Percentiles rank a stretch among this genome's conserved stretches.
phyloP scores from a whole-genome alignment of 768 basidiomycete genomes.

The Agaricus sinodeliciosus region DNA sequence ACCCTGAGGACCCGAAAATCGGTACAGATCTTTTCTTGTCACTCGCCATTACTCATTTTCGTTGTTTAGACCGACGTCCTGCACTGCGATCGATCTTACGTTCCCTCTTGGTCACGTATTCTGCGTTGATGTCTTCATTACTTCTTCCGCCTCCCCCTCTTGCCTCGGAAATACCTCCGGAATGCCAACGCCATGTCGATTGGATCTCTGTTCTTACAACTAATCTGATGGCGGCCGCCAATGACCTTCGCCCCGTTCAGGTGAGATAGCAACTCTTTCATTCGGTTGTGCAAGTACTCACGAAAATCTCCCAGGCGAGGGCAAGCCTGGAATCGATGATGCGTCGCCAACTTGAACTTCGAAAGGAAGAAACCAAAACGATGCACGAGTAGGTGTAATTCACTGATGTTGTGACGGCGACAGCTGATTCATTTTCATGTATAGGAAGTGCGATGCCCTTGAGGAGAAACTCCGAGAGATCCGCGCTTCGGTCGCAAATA shows the following conservation, averaged over 20 bases:
- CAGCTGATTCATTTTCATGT: background rate
- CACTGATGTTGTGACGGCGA: background rate
- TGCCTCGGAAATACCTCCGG: constrained; percentile 40
- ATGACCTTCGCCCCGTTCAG: constrained; percentile 86
- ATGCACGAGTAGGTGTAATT: constrained; percentile 55
- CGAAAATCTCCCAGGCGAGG: constrained; percentile 47
- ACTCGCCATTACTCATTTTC: background rate
- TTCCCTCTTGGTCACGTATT: constrained; percentile 77
- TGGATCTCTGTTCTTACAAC: constrained; percentile 79
- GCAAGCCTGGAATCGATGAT: constrained; percentile 80
- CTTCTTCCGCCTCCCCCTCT: constrained; percentile 57
- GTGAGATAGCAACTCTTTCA: constrained; percentile 24
- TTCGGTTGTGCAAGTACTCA: background rate
- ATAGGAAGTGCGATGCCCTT: constrained; percentile 66
- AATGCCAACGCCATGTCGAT: constrained; percentile 71
- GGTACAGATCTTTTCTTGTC: constrained; percentile 34
- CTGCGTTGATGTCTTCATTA: constrained; percentile 61
- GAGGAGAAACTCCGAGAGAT: constrained; percentile 58
- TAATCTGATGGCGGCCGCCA: constrained; percentile 87
- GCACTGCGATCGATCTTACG: constrained; percentile 66
- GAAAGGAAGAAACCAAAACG: constrained; percentile 62
- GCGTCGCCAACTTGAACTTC: constrained; percentile 66
- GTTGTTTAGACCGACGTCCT: constrained; percentile 63
- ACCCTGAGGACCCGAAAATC: constrained; percentile 62
- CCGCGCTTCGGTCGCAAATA: constrained; percentile 26